Evolutionary conservation across 306 rosid species (phyloP), one percentile per base, ranked within the genome.

Genomic region (Glycine tomentella): DNA sequence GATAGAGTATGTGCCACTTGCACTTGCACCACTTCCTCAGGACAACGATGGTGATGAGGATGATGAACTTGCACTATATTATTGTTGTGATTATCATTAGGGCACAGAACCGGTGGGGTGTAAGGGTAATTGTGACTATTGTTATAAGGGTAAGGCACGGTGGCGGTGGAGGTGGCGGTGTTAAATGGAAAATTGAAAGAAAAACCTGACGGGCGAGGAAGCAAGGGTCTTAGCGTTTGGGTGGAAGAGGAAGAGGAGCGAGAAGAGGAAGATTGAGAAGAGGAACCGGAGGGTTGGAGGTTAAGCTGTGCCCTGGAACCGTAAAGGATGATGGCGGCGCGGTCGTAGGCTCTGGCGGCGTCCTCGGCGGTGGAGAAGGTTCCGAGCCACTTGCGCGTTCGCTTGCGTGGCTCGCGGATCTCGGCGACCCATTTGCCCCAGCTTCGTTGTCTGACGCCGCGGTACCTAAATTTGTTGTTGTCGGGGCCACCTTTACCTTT

Each of bases 381-480:
- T 3, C 99, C 98, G 3, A 95, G 99, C 98, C 99, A 91, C 84
- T 93, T 95, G 8, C 99, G 90, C 0, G 98, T 91, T 0, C 99
- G 87, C 81, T 93, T 93, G 10, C 98, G 88, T 0, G 99, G 99
- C 84, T 95, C 98, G 3, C 99, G 93, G 84, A 95, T 95, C 97
- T 95, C 99, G 5, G 99, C 99, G 0, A 95, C 99, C 99, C 99
- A 95, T 72, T 95, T 95, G 0, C 99, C 99, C 99, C 98, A 95
- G 83, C 99, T 95, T 8, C 98, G 87, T 71, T 95, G 97, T 10
- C 99, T 83, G 8, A 95, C 98, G 0, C 99, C 99, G 1, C 98
- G 98, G 84, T 87, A 95, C 9, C 98, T 73, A 79, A 93, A 95
- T 84, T 93, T 95, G 86, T 86, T 91, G 85, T 95, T 95, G 81